These are phyloP conservation scores for Pleomassaria siparia DNA, from an alignment of 2,329 filamentous ascomycete genomes.

Conservation along the genomic window DNA sequence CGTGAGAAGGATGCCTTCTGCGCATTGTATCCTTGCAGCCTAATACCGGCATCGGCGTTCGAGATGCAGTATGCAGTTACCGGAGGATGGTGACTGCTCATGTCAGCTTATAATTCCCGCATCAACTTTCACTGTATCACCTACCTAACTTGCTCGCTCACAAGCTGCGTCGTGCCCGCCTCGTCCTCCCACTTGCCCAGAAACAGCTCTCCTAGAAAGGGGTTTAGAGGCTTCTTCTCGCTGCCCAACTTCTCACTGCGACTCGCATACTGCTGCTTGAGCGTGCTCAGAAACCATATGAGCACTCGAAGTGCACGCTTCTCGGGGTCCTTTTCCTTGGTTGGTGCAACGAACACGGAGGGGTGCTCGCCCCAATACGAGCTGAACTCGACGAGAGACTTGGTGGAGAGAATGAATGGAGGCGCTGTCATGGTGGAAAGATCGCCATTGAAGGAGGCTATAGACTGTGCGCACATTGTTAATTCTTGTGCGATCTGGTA, in stretches of 20 bases:
- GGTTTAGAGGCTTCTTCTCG: conserved; percentile 97
- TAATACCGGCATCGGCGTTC: conserved; percentile 80
- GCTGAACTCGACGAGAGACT: conserved; percentile 59
- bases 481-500: neutral
- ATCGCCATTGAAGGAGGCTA: conserved; percentile 59
- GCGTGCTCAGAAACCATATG: conserved; percentile 92
- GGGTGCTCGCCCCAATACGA: conserved; percentile 61
- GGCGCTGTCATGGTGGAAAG: conserved; percentile 59
- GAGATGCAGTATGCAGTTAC: conserved; percentile 92
- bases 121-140: conserved; percentile 3
- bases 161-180: conserved; percentile 77
- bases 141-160: conserved; percentile 90
- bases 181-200: conserved; percentile 86
- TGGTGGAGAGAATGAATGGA: conserved; percentile 58
- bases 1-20: conserved; percentile 94
- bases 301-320: conserved; percentile 86
- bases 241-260: conserved; percentile 80
- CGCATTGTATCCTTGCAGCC: conserved; percentile 82
- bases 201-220: conserved; percentile 93
- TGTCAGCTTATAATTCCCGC: conserved; percentile 4
- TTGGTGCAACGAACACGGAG: conserved; percentile 75
- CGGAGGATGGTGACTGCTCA: conserved; percentile 77
- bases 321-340: conserved; percentile 74
- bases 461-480: conserved; percentile 42
- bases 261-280: conserved; percentile 81